Percentiles rank a stretch among this genome's conserved stretches.
phyloP scores from a whole-genome alignment of 805 yeast species.

The Zygoascus tannicola region DNA sequence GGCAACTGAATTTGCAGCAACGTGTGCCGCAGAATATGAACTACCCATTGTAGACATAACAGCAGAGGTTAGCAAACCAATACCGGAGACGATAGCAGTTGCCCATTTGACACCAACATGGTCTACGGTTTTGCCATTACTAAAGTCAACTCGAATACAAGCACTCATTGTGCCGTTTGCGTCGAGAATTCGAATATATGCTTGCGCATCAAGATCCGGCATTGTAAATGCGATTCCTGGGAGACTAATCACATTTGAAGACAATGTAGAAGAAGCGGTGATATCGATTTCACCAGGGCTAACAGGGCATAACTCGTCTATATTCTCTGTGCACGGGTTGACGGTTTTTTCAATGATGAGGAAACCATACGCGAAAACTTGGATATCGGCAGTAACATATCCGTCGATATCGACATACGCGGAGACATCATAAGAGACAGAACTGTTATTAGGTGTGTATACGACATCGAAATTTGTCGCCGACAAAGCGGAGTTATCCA shows the following conservation, averaged over 20 bases:
- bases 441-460: constrained; percentile 61
- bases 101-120: constrained; percentile 87
- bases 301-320: constrained; percentile 72
- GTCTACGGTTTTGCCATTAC: constrained; percentile 72
- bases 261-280: constrained; percentile 52
- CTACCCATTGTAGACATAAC: constrained; percentile 76
- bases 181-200: constrained; percentile 40
- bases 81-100: constrained; percentile 81
- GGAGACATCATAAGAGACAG: constrained; percentile 60
- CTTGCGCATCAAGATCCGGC: constrained; percentile 80
- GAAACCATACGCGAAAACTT: constrained; percentile 83
- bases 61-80: constrained; percentile 79
- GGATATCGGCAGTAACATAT: constrained; percentile 57
- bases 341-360: constrained; percentile 47
- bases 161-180: constrained; percentile 40
- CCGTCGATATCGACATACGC: constrained; percentile 60
- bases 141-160: constrained; percentile 65
- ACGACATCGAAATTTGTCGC: constrained; percentile 68
- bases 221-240: constrained; percentile 83
- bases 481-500: constrained; percentile 62
- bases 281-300: constrained; percentile 75
- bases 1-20: constrained; percentile 78
- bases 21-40: constrained; percentile 80
- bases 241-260: constrained; percentile 42
- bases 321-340: constrained; percentile 47